Evolutionary conservation across 2,329 filamentous ascomycete species (phyloP).

Genomic region (Microcyclosporella mali): DNA sequence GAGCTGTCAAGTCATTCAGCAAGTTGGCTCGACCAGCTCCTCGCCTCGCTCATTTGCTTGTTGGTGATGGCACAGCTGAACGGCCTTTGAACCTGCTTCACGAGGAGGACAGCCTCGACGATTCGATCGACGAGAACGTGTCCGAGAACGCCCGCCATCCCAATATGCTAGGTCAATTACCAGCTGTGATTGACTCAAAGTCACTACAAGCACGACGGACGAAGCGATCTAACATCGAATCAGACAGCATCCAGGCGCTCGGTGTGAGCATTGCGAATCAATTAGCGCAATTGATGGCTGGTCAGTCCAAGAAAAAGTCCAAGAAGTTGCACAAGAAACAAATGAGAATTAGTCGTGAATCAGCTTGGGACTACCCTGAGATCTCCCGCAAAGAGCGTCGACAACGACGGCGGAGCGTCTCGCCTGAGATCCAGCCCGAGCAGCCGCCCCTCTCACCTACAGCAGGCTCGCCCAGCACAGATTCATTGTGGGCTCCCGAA

Average conservation of each 20-base stretch:
- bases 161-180: conserved; percentile 7
- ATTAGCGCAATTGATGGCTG: conserved; percentile 28
- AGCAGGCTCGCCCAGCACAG: conserved; percentile 10
- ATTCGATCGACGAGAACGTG: conserved; percentile 1
- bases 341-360: conserved; percentile 3
- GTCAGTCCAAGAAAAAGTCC: conserved; percentile 11
- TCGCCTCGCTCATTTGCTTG: conserved; percentile 18
- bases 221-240: conserved; percentile 16
- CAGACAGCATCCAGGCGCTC: conserved; percentile 28
- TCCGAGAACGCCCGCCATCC: conserved; percentile 4
- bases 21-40: conserved; percentile 8
- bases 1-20: not conserved
- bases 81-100: conserved; percentile 1
- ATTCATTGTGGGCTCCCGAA: conserved; percentile 18
- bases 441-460: conserved; percentile 6
- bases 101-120: conserved; percentile 4
- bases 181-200: conserved; percentile 16
- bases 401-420: conserved; percentile 9
- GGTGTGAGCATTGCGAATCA: conserved; percentile 32
- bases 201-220: conserved; percentile 7
- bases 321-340: conserved; percentile 8
- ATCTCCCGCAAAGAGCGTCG: conserved; percentile 5
- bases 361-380: conserved; percentile 26
- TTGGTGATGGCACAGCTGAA: conserved; percentile 6
- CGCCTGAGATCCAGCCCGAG: conserved; percentile 5